phyloP scores from a whole-genome alignment of 2,329 filamentous ascomycete species.

The Chaetomium globosum region DNA sequence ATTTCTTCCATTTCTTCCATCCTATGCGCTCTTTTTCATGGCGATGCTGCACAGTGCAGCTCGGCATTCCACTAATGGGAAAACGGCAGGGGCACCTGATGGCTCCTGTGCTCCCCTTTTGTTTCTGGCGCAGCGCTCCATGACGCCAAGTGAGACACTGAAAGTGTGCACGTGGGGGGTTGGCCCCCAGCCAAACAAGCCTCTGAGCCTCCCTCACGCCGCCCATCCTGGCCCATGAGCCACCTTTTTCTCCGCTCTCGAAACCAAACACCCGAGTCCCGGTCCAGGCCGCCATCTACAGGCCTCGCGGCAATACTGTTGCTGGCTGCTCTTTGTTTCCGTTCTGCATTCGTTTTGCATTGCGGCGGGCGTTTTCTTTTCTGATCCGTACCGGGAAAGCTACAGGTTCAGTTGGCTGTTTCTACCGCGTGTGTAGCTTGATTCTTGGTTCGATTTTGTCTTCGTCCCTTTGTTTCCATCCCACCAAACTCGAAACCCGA shows the following conservation, averaged over 20 bases:
- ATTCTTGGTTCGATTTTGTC: not conserved
- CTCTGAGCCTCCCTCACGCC: slow-evolving; percentile 2
- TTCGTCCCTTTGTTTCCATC: not conserved
- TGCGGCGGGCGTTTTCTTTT: slow-evolving; percentile 4
- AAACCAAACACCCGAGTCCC: slow-evolving; percentile 19
- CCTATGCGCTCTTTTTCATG: not conserved
- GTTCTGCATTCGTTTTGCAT: slow-evolving; percentile 11
- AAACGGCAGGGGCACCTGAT: slow-evolving; percentile 7
- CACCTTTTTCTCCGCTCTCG: slow-evolving; percentile 16
- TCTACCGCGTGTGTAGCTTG: not conserved
- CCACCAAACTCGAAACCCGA: not conserved
- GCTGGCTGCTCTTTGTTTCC: slow-evolving; percentile 11
- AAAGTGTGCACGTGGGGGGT: slow-evolving; percentile 27
- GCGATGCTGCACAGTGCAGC: slow-evolving; percentile 1
- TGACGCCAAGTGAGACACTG: slow-evolving; percentile 30
- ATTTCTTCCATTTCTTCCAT: not conserved
- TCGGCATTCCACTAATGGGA: not conserved
- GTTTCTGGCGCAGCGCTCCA: slow-evolving; percentile 16
- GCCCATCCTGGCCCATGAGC: not conserved
- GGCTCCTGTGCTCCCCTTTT: slow-evolving; percentile 9
- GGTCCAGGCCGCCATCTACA: slow-evolving; percentile 21
- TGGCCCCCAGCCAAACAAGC: slow-evolving; percentile 1
- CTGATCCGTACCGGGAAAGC: not conserved
- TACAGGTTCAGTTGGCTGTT: not conserved
- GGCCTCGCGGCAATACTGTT: slow-evolving; percentile 16